phyloP scores from a whole-genome alignment of 805 yeast genomes.

The Suhomyces prunicola region DNA sequence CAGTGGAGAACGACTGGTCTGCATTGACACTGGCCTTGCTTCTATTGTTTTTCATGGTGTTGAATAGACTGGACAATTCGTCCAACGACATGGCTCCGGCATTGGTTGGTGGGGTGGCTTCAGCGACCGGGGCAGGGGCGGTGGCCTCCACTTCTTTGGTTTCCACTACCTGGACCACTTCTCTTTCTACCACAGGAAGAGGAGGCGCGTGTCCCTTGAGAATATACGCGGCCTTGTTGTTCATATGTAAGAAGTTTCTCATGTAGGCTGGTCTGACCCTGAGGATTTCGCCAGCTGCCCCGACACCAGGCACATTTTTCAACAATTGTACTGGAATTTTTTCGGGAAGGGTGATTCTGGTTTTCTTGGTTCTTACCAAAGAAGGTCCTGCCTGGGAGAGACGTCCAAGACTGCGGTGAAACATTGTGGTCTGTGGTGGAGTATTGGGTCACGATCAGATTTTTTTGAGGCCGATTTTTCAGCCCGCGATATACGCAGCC shows the following conservation, averaged over 20 bases:
- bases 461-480: background rate
- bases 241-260: constrained; percentile 72
- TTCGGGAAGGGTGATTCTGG: constrained; percentile 19
- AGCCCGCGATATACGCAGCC: constrained; percentile 1
- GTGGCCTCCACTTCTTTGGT: constrained; percentile 1
- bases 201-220: constrained; percentile 32
- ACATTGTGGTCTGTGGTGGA: background rate
- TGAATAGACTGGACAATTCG: constrained; percentile 37
- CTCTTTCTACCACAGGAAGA: constrained; percentile 37
- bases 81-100: constrained; percentile 34
- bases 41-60: constrained; percentile 19
- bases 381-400: background rate
- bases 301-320: constrained; percentile 60
- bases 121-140: background rate
- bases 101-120: constrained; percentile 4
- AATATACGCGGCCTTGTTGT: constrained; percentile 74
- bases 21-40: constrained; percentile 2
- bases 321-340: constrained; percentile 74
- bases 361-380: constrained; percentile 12
- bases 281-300: constrained; percentile 68
- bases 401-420: background rate
- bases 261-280: constrained; percentile 75
- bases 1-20: constrained; percentile 12
- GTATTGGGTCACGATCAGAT: background rate
- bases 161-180: constrained; percentile 1